These are phyloP conservation scores for Leccinum arenicola DNA, from an alignment of 768 basidiomycete species.

Conservation along the genomic window DNA sequence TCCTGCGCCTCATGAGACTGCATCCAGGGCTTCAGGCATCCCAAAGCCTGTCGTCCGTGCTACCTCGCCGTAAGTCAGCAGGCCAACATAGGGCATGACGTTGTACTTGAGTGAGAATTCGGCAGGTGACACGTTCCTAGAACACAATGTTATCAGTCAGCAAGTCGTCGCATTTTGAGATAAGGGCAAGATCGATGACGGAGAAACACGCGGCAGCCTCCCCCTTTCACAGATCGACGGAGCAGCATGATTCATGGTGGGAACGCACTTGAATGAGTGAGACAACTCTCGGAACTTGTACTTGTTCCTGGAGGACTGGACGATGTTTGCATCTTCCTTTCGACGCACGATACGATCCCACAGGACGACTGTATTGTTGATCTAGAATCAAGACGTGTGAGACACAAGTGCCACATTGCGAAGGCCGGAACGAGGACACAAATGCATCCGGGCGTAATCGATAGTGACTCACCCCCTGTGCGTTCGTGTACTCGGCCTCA, in stretches of 20 bases:
- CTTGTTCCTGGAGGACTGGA: slow-evolving; percentile 60
- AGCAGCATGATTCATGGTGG: neutral
- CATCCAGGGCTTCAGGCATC: slow-evolving; percentile 33
- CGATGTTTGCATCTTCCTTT: slow-evolving; percentile 67
- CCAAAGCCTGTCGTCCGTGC: slow-evolving; percentile 41
- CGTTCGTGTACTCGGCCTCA: slow-evolving; percentile 76
- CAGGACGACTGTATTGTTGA: slow-evolving; percentile 75
- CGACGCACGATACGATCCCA: slow-evolving; percentile 92
- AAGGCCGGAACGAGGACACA: slow-evolving; percentile 6
- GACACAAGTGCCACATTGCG: slow-evolving; percentile 17
- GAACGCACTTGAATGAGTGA: slow-evolving; percentile 68
- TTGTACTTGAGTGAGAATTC: slow-evolving; percentile 82
- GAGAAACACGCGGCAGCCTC: slow-evolving; percentile 20
- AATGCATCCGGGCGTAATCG: neutral
- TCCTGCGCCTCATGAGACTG: slow-evolving; percentile 22
- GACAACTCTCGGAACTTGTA: slow-evolving; percentile 79
- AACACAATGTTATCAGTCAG: slow-evolving; percentile 18
- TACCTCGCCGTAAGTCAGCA: slow-evolving; percentile 76
- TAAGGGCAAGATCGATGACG: slow-evolving; percentile 16
- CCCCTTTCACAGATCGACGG: slow-evolving; percentile 1
- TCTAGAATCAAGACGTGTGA: slow-evolving; percentile 36
- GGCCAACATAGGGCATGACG: slow-evolving; percentile 85
- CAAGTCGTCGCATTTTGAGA: slow-evolving; percentile 4
- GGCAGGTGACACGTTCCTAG: slow-evolving; percentile 63
- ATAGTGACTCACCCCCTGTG: slow-evolving; percentile 58